These are phyloP conservation scores for Sedum album DNA, from an alignment of 164 flowering plant genomes.

Conservation along the genomic window DNA sequence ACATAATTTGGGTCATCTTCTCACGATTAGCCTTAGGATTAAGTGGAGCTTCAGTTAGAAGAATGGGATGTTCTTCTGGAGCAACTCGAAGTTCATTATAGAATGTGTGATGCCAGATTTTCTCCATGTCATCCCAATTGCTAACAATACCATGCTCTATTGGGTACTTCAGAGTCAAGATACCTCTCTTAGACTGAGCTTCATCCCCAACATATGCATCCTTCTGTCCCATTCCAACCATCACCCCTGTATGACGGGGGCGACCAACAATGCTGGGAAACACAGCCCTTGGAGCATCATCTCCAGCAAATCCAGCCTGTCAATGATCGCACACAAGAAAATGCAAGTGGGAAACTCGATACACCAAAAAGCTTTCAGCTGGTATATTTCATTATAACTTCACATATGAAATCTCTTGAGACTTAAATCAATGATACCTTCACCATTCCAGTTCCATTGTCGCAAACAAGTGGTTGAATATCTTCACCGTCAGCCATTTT, in stretches of 20 bases:
- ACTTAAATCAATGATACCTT: background rate
- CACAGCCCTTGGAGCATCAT: slow-evolving; percentile 79
- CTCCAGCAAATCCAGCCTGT: slow-evolving; percentile 18
- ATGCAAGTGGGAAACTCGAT: background rate
- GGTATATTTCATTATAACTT: background rate
- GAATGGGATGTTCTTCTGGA: slow-evolving; percentile 73
- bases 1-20: slow-evolving; percentile 6
- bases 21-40: slow-evolving; percentile 9
- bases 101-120: slow-evolving; percentile 1
- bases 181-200: background rate
- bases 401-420: too few species aligned
- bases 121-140: slow-evolving; percentile 59
- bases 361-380: background rate
- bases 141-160: slow-evolving; percentile 81
- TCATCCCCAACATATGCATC: background rate
- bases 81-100: slow-evolving; percentile 23
- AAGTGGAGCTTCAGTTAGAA: slow-evolving; percentile 61
- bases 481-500: background rate
- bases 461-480: background rate
- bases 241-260: background rate
- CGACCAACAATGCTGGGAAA: slow-evolving; percentile 34
- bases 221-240: background rate
- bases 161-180: slow-evolving; percentile 53
- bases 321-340: background rate
- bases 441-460: background rate